Percentiles rank a stretch among this genome's conserved stretches.
These are phyloP conservation scores for Wickerhamiella spandovensis DNA, from an alignment of 805 yeast genomes.

Conservation along the genomic window DNA sequence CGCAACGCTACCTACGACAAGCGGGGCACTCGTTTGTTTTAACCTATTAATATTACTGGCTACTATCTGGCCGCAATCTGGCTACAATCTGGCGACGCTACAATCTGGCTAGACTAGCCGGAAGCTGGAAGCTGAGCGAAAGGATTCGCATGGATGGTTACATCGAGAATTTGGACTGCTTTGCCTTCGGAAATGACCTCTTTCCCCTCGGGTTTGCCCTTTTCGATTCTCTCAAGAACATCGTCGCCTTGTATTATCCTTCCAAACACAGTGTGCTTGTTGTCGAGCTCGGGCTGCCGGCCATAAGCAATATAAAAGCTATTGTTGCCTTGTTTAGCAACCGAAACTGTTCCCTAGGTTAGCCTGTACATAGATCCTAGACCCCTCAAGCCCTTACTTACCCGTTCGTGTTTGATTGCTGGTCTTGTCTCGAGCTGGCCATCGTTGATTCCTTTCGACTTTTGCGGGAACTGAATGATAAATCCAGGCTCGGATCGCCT, in stretches of 20 bases:
- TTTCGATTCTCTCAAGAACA: conserved; percentile 21
- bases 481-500: neutral
- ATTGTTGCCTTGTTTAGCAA: conserved; percentile 29
- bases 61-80: no score
- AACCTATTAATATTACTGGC: neutral
- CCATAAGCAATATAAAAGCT: conserved; percentile 24
- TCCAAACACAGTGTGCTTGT: conserved; percentile 20
- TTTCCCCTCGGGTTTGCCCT: conserved; percentile 24
- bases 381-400: neutral
- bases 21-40: conserved; percentile 9
- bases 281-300: conserved; percentile 41
- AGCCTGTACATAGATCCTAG: neutral
- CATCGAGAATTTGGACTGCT: conserved; percentile 15
- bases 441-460: neutral
- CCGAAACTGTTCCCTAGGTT: conserved; percentile 27
- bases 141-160: conserved; percentile 34
- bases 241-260: conserved; percentile 20
- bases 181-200: conserved; percentile 24
- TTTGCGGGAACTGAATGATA: neutral
- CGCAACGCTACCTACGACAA: conserved; percentile 13
- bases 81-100: no score
- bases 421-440: neutral
- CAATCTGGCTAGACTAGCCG: no score
- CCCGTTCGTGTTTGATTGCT: conserved; percentile 1
- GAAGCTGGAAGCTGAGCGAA: conserved; percentile 21